phyloP scores from a whole-genome alignment of 2,329 filamentous ascomycete genomes.

The Dothidotthia symphoricarpi region DNA sequence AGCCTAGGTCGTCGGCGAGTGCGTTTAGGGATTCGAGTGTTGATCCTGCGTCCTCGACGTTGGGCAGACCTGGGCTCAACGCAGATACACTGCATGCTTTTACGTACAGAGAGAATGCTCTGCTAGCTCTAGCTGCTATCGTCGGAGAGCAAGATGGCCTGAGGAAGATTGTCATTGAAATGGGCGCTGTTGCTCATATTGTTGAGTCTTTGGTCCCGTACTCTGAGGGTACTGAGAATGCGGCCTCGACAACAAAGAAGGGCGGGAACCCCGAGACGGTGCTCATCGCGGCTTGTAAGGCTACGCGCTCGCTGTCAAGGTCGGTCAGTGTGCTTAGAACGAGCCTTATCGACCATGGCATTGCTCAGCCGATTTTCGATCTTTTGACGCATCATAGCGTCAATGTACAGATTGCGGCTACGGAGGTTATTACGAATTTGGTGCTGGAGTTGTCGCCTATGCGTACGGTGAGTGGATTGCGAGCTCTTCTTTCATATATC shows the following conservation, averaged over 20 bases:
- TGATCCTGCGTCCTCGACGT: conserved; percentile 33
- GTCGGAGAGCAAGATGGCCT: conserved; percentile 80
- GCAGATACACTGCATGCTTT: conserved; percentile 66
- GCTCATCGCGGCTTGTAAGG: conserved; percentile 80
- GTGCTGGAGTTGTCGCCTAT: conserved; percentile 88
- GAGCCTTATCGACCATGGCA: conserved; percentile 79
- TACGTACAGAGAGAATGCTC: conserved; percentile 69
- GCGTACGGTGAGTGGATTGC: conserved; percentile 65
- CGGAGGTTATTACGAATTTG: conserved; percentile 79
- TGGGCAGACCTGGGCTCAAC: conserved; percentile 35
- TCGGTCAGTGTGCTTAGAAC: conserved; percentile 84
- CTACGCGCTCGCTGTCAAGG: conserved; percentile 75
- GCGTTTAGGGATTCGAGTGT: conserved; percentile 26
- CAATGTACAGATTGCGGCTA: conserved; percentile 82
- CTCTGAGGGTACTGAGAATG: conserved; percentile 40
- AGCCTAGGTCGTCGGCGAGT: conserved; percentile 37
- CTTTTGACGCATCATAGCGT: conserved; percentile 73
- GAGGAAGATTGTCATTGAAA: conserved; percentile 76
- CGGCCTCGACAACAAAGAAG: conserved; percentile 43
- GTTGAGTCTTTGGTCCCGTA: conserved; percentile 75
- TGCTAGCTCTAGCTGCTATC: conserved; percentile 79
- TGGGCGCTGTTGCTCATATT: conserved; percentile 77
- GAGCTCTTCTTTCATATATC: too few species aligned
- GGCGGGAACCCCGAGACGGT: conserved; percentile 79
- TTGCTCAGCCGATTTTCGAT: conserved; percentile 72